These are phyloP conservation scores for Lupinus albus DNA, from an alignment of 306 rosid genomes.

Conservation along the genomic window DNA sequence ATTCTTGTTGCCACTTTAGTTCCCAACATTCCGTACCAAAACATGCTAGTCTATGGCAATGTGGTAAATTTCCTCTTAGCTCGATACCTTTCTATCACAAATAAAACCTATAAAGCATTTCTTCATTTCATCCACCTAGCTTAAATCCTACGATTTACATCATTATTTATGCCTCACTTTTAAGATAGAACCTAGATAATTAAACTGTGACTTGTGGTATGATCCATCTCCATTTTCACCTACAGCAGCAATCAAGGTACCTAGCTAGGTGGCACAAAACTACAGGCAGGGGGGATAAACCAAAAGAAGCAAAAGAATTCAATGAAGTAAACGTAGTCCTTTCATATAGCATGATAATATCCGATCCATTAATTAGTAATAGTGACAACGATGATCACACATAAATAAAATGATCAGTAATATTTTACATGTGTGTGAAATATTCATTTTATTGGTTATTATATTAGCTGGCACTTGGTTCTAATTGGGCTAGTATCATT, in stretches of 20 bases:
- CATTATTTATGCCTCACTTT: too few species aligned
- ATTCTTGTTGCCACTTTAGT: background rate
- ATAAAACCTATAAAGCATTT: too few species aligned
- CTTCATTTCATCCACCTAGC: too few species aligned
- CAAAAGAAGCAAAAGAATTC: background rate
- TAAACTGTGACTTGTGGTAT: too few species aligned
- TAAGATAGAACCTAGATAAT: too few species aligned
- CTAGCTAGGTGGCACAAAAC: background rate
- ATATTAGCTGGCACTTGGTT: slow-evolving; percentile 5
- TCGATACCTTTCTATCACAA: too few species aligned
- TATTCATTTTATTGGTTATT: background rate
- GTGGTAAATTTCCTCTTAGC: too few species aligned
- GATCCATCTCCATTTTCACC: too few species aligned
- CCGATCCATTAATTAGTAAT: background rate
- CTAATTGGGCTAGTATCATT: slow-evolving; percentile 9
- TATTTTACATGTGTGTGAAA: background rate
- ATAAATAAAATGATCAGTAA: background rate
- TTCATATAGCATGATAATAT: background rate
- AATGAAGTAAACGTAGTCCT: background rate
- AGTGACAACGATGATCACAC: background rate
- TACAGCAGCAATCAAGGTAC: background rate
- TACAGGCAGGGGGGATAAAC: background rate
- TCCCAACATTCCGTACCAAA: too few species aligned
- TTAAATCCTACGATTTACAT: too few species aligned
- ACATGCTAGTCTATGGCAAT: too few species aligned